Evolutionary conservation across 2,329 filamentous ascomycete genomes (phyloP).

Genomic region (Talaromyces atroroseus): DNA sequence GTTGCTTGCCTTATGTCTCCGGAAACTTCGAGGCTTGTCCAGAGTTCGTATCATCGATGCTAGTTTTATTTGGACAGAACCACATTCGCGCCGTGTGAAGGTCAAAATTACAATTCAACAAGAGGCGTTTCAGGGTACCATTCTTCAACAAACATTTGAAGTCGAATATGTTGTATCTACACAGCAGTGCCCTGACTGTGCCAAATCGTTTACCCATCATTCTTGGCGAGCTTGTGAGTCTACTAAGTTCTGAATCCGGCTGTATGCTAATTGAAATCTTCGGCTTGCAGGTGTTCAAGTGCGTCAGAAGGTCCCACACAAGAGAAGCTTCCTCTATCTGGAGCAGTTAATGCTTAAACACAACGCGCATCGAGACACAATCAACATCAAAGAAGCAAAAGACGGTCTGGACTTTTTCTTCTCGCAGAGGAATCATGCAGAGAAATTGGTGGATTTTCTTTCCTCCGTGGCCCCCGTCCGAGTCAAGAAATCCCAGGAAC

Average conservation of each 20-base stretch:
- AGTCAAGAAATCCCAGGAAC: slow-evolving; percentile 79
- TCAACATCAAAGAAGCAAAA: slow-evolving; percentile 96
- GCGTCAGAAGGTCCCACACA: slow-evolving; percentile 93
- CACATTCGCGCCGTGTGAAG: slow-evolving; percentile 85
- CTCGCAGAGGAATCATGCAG: slow-evolving; percentile 79
- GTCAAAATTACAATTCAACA: slow-evolving; percentile 92
- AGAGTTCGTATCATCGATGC: slow-evolving; percentile 95
- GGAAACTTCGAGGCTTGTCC: slow-evolving; percentile 76
- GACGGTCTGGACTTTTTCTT: slow-evolving; percentile 97
- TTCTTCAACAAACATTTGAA: slow-evolving; percentile 90
- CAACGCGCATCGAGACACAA: slow-evolving; percentile 80
- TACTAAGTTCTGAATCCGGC: slow-evolving; percentile 21
- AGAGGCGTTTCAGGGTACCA: slow-evolving; percentile 59
- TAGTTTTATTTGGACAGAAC: slow-evolving; percentile 96
- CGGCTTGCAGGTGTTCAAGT: slow-evolving; percentile 64
- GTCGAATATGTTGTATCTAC: slow-evolving; percentile 85
- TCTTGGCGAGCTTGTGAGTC: slow-evolving; percentile 68
- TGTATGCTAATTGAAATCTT: not conserved
- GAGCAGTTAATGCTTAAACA: slow-evolving; percentile 97
- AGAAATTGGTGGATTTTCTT: slow-evolving; percentile 87
- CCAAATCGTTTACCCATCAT: slow-evolving; percentile 94
- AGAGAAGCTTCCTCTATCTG: slow-evolving; percentile 75
- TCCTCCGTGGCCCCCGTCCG: slow-evolving; percentile 73
- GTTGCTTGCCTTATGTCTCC: slow-evolving; percentile 82
- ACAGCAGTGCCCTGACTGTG: slow-evolving; percentile 92